Percentiles rank a stretch among this genome's conserved stretches.
phyloP scores from a whole-genome alignment of 108 stramenopile genomes.

The Cyclostephanos invisitatus region DNA sequence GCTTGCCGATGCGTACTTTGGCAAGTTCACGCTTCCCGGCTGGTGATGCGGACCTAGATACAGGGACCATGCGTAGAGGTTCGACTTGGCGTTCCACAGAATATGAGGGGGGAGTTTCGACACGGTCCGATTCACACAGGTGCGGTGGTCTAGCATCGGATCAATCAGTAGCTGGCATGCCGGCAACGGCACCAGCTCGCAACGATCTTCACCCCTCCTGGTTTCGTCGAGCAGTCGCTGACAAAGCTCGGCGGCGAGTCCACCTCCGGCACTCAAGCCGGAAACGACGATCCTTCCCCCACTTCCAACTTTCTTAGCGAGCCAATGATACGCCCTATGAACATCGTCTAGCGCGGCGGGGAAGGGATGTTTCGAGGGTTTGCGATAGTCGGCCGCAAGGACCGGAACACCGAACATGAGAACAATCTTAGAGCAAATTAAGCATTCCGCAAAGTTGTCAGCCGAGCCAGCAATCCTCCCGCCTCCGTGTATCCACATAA shows the following conservation, averaged over 20 bases:
- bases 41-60: constrained; percentile 18
- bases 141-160: constrained; percentile 47
- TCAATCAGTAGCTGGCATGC: constrained; percentile 29
- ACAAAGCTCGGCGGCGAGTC: constrained; percentile 40
- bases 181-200: constrained; percentile 16
- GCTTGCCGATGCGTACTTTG: constrained; percentile 26
- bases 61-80: constrained; percentile 33
- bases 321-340: constrained; percentile 27
- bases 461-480: constrained; percentile 19
- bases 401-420: constrained; percentile 18
- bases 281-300: constrained; percentile 21
- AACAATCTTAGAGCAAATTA: background rate
- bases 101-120: constrained; percentile 19
- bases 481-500: constrained; percentile 29
- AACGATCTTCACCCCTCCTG: no score
- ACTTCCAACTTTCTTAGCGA: background rate
- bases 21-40: constrained; percentile 18
- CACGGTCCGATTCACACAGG: constrained; percentile 14
- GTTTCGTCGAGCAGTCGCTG: constrained; percentile 36
- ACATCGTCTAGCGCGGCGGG: constrained; percentile 44
- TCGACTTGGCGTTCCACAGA: constrained; percentile 31
- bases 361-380: constrained; percentile 27
- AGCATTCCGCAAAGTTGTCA: background rate
- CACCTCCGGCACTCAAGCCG: constrained; percentile 42
- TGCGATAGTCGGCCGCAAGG: constrained; percentile 16